Conservation (phyloP, 2,329 filamentous ascomycete species). For the Trichoderma atroviride region DNA sequence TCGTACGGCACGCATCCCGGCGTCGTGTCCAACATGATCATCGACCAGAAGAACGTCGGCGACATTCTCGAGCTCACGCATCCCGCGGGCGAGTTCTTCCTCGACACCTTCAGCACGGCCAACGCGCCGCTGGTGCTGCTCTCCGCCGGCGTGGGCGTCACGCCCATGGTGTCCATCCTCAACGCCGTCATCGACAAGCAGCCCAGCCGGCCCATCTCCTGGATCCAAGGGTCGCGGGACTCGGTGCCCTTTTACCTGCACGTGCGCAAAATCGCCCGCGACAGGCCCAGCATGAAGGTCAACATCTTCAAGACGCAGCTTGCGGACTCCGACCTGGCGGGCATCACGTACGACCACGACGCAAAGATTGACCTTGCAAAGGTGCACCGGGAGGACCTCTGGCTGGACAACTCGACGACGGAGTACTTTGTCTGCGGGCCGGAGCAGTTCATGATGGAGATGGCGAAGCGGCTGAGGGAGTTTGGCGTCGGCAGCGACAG, state of each 20-base stretch:
- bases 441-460: constrained; percentile 57
- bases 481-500: constrained; percentile 44
- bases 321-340: constrained; percentile 48
- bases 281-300: constrained; percentile 41
- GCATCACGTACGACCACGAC: constrained; percentile 49
- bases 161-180: constrained; percentile 63
- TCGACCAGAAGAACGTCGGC: constrained; percentile 63
- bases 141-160: constrained; percentile 62
- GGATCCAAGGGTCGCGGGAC: constrained; percentile 60
- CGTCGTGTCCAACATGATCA: constrained; percentile 69
- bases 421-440: constrained; percentile 60
- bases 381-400: constrained; percentile 49
- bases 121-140: constrained; percentile 60
- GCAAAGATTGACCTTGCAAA: constrained; percentile 49
- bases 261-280: constrained; percentile 48
- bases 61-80: constrained; percentile 67
- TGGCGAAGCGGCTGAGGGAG: constrained; percentile 47
- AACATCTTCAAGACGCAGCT: constrained; percentile 56
- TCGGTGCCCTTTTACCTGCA: constrained; percentile 58
- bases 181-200: constrained; percentile 53
- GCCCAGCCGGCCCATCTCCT: constrained; percentile 55
- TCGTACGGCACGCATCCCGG: constrained; percentile 55
- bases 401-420: constrained; percentile 48
- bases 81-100: constrained; percentile 64
- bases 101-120: constrained; percentile 47